A percentile compares a stretch with the other conserved stretches of the same genome.
These are phyloP conservation scores for Penicillium hesseltinei DNA, from an alignment of 2,329 filamentous ascomycete genomes.

Conservation along the genomic window DNA sequence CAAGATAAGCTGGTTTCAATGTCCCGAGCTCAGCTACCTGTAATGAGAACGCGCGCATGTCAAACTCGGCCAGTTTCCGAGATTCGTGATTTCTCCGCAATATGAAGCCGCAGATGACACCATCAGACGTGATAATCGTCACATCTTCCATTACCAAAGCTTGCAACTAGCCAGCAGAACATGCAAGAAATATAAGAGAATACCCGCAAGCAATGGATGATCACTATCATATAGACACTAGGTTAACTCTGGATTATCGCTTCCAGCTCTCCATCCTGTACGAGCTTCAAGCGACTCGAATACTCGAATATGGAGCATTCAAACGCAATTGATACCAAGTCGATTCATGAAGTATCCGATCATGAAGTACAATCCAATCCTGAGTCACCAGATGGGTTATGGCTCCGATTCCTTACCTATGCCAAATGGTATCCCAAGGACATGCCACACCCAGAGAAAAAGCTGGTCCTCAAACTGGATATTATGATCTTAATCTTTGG, in stretches of 20 bases:
- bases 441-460: conserved; percentile 36
- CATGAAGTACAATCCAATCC: background rate
- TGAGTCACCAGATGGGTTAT: conserved; percentile 4
- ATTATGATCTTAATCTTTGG: conserved; percentile 45
- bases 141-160: conserved; percentile 2
- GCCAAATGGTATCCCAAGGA: conserved; percentile 16
- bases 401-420: conserved; percentile 13
- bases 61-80: background rate
- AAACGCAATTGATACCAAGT: background rate
- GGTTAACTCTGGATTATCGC: background rate
- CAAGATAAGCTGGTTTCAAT: background rate
- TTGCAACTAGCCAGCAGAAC: background rate
- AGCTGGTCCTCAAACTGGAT: conserved; percentile 50
- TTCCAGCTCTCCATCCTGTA: background rate
- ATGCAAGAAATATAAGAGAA: background rate
- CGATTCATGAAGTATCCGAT: background rate
- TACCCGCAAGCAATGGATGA: background rate
- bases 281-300: background rate
- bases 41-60: background rate
- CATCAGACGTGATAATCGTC: conserved; percentile 7
- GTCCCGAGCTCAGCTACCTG: background rate
- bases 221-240: background rate
- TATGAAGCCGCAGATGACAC: background rate
- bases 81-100: background rate
- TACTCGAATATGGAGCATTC: background rate